Conservation (phyloP, 2,329 filamentous ascomycete genomes). For the Aspergillus sp. region DNA sequence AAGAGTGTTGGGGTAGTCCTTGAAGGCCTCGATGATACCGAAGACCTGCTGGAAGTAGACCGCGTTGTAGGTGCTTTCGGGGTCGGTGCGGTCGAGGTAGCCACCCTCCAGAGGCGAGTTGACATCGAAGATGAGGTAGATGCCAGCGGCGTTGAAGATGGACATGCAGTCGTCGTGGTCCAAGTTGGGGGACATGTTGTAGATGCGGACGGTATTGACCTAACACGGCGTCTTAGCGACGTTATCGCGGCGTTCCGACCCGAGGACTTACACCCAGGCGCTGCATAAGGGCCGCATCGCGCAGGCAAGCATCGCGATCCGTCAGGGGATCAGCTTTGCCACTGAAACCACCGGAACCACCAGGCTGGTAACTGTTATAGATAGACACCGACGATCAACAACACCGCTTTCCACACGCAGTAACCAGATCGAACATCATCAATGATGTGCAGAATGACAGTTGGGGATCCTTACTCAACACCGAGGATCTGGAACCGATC, state of each 20-base stretch:
- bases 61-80: conserved; percentile 54
- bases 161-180: conserved; percentile 63
- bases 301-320: conserved; percentile 57
- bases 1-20: conserved; percentile 63
- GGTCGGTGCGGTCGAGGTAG: conserved; percentile 56
- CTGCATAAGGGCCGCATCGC: conserved; percentile 65
- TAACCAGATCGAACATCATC: conserved; percentile 14
- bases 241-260: no score
- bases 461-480: conserved; percentile 50
- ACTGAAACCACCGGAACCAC: conserved; percentile 59
- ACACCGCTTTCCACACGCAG: conserved; percentile 10
- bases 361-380: conserved; percentile 57
- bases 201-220: conserved; percentile 64
- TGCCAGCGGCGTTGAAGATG: conserved; percentile 65
- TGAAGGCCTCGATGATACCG: conserved; percentile 65
- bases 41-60: conserved; percentile 60
- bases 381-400: conserved; percentile 15
- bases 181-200: conserved; percentile 60
- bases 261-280: conserved; percentile 51
- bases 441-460: background rate
- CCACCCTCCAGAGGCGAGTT: conserved; percentile 60
- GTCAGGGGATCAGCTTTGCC: conserved; percentile 56
- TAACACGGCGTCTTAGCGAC: conserved; percentile 13
- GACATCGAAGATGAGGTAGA: conserved; percentile 66
- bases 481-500: conserved; percentile 63